phyloP scores from a whole-genome alignment of 768 basidiomycete genomes.

The Mycena venus region DNA sequence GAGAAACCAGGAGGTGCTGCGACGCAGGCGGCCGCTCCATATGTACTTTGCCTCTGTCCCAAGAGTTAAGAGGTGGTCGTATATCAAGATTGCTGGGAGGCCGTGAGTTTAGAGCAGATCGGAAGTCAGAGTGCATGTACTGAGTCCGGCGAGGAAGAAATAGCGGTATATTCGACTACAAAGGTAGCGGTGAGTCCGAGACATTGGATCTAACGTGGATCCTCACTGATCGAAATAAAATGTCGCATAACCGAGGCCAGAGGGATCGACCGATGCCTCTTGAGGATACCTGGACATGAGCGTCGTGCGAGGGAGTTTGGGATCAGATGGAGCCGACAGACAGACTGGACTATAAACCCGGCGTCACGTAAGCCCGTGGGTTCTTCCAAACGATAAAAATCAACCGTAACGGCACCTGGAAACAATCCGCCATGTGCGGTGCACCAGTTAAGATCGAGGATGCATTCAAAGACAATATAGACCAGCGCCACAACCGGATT shows the following conservation, averaged over 20 bases:
- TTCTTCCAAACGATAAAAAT: neutral
- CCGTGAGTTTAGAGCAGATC: neutral
- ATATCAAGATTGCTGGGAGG: constrained; percentile 3
- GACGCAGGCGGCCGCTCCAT: constrained; percentile 14
- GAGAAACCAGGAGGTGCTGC: constrained; percentile 21
- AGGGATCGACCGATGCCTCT: neutral
- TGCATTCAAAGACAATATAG: neutral
- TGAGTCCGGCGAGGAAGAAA: constrained; percentile 12
- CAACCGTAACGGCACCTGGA: too few relatives aligned
- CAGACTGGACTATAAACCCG: neutral
- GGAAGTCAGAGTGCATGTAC: neutral
- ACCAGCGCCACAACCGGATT: neutral
- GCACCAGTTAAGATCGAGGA: too few relatives aligned
- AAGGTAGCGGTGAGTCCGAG: neutral
- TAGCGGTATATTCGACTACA: constrained; percentile 14
- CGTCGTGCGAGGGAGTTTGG: neutral
- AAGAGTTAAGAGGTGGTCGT: constrained; percentile 17
- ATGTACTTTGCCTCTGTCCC: constrained; percentile 13
- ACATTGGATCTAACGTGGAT: neutral
- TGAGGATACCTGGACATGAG: constrained; percentile 1
- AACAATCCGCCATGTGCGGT: too few relatives aligned
- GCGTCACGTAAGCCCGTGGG: neutral
- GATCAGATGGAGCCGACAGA: neutral
- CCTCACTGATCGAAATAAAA: constrained; percentile 8
- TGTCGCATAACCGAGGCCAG: constrained; percentile 6